Evolutionary conservation across 1,139 yeast species (phyloP).

Genomic region (Blastobotrys capitulatus): DNA sequence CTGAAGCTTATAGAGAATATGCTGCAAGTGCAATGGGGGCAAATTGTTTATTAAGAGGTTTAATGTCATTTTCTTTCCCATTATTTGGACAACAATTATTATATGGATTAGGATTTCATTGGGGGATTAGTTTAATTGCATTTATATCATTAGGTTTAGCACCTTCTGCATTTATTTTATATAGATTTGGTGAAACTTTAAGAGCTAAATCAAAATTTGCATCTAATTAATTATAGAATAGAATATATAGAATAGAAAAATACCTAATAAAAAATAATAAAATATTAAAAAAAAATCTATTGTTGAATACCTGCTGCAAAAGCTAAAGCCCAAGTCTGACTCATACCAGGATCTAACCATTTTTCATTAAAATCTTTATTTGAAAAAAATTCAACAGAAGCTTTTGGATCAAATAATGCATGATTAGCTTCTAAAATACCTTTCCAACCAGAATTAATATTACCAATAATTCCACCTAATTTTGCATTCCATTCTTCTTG

Average conservation of each 20-base stretch:
- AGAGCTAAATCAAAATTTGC: slow-evolving; percentile 10
- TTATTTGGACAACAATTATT: slow-evolving; percentile 57
- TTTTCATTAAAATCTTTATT: slow-evolving; percentile 39
- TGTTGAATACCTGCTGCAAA: slow-evolving; percentile 49
- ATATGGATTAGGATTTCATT: slow-evolving; percentile 44
- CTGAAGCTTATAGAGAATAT: slow-evolving; percentile 47
- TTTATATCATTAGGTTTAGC: slow-evolving; percentile 18
- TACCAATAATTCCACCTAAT: slow-evolving; percentile 43
- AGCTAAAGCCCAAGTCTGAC: slow-evolving; percentile 83
- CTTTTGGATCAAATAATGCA: slow-evolving; percentile 62
- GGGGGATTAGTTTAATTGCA: slow-evolving; percentile 55
- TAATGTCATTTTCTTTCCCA: slow-evolving; percentile 63
- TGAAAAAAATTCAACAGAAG: slow-evolving; percentile 63
- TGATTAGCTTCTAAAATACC: slow-evolving; percentile 72
- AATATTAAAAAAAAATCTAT: neutral
- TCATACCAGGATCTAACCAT: slow-evolving; percentile 82
- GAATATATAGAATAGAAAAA: neutral
- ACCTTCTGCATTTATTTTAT: slow-evolving; percentile 21
- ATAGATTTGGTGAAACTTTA: slow-evolving; percentile 8
- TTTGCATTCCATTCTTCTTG: slow-evolving; percentile 68
- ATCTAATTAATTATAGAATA: neutral
- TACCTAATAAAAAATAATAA: neutral
- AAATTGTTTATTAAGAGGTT: slow-evolving; percentile 56
- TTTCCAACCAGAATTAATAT: slow-evolving; percentile 73
- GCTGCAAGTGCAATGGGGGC: slow-evolving; percentile 74